Base-by-base conservation (phyloP, 2,329 filamentous ascomycete species). In the Shiraia sp. region DNA sequence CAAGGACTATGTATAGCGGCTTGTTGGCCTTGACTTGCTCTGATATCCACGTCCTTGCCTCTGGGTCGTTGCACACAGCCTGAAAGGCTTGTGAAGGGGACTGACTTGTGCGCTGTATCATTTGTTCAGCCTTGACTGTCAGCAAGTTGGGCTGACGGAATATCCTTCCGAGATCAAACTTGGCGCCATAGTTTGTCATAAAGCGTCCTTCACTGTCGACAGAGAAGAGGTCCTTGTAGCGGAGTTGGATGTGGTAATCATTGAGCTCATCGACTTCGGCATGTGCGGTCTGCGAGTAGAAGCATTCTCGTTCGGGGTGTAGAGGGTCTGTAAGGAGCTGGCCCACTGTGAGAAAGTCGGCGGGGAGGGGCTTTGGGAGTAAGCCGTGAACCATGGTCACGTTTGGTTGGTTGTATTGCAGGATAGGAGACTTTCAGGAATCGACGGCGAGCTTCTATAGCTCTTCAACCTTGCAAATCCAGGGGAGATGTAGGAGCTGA, bases 171-270 rank as follows among this genome's bases (percentile, higher is more conserved):
- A 69, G 55, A 32, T 69, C 66, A 50, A 68, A 69, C 37, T 66
- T 67, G 46, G 64, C 63, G 47, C 66, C 66, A 51, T 68, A 69
- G 44, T 66, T 68, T 42, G 60, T 57, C 45, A 64, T 61, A 55
- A 69, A 69, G 25, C 66, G 63, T 37, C 66, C 66, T 42, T 69
- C 65, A 19, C 53, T 48, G 42, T 69, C 66, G 42, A 68, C 54
- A 22, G 63, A 65, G 51, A 68, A 69, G 29, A 69, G 30, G 23
- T 69, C 66, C 35, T 63, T 66, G 59, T 69, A 69, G 19, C 66
- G 64, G 22, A 68, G 60, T 44, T 69, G 63, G 40, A 69, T 69
- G 50, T 68, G 63, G 50, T 65, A 68, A 50, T 69, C 64, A 37
- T 69, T 69, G 47, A 69, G 59, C 19, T 66, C 63, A 49, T 69